A percentile compares a stretch with the other conserved stretches of the same genome.
These are phyloP conservation scores for Monosporascus cannonballus DNA, from an alignment of 2,329 filamentous ascomycete species.

Conservation along the genomic window DNA sequence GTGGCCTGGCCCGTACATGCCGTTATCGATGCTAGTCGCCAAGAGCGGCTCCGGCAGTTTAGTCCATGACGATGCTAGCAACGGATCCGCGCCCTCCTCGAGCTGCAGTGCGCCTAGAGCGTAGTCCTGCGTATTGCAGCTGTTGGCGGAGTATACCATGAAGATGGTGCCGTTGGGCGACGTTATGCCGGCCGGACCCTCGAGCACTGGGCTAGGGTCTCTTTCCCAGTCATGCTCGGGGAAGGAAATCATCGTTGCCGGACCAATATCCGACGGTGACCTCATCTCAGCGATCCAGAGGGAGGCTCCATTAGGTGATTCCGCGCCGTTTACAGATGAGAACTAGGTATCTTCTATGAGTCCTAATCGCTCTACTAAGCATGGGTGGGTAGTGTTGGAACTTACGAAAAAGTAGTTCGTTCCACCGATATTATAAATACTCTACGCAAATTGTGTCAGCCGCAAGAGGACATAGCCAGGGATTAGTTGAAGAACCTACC, in stretches of 20 bases:
- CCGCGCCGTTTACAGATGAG: conserved; percentile 8
- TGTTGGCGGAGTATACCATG: conserved; percentile 13
- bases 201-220: conserved; percentile 7
- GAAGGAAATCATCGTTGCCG: conserved; percentile 11
- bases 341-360: conserved; percentile 1
- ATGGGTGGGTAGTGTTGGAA: not conserved
- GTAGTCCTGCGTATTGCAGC: conserved; percentile 13
- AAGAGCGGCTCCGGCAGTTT: conserved; percentile 10
- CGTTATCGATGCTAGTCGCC: conserved; percentile 4
- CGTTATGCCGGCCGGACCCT: conserved; percentile 9
- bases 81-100: conserved; percentile 4
- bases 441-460: not conserved
- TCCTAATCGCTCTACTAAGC: too few species aligned
- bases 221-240: conserved; percentile 11
- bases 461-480: not conserved
- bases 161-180: conserved; percentile 9
- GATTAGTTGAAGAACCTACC: not conserved
- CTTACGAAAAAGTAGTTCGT: conserved; percentile 3
- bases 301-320: conserved; percentile 11
- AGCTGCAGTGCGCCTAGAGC: conserved; percentile 10
- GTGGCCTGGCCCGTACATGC: conserved; percentile 12
- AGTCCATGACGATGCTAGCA: conserved; percentile 7
- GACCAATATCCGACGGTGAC: conserved; percentile 4
- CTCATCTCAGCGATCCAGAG: conserved; percentile 12
- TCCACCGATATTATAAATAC: not conserved